Percentiles rank a stretch among this genome's conserved stretches.
Evolutionary conservation across 1,284 basidiomycete genomes (phyloP).

Genomic region (Cystobasidiaceae sp.): DNA sequence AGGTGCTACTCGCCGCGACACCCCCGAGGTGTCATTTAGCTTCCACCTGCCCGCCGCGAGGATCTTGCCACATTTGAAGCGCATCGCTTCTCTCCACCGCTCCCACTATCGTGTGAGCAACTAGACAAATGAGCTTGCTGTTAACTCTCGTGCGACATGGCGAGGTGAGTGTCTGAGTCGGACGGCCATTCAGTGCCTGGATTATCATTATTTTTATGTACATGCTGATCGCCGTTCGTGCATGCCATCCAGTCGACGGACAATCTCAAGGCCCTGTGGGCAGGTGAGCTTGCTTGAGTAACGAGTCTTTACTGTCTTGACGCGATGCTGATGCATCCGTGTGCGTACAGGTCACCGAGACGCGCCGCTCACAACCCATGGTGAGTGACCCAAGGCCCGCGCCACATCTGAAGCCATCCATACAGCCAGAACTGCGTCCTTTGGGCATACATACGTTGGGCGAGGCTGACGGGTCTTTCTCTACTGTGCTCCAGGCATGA

Average conservation of each 20-base stretch:
- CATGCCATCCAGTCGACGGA: slow-evolving; percentile 26
- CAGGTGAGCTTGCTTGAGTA: background rate
- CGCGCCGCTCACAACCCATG: slow-evolving; percentile 26
- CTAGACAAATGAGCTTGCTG: slow-evolving; percentile 2
- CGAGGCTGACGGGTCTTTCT: no score
- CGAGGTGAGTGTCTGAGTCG: slow-evolving; percentile 9
- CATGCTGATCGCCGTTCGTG: background rate
- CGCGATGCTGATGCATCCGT: background rate
- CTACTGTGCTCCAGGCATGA: slow-evolving; percentile 18
- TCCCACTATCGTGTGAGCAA: background rate
- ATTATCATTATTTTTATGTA: background rate
- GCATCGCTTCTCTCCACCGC: no score
- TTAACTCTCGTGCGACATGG: slow-evolving; percentile 30
- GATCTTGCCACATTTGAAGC: no score
- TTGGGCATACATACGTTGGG: background rate
- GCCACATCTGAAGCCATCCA: background rate
- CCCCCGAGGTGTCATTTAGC: no score
- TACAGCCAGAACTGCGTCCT: background rate
- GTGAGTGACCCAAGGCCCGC: background rate
- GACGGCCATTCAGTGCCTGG: background rate
- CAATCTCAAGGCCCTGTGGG: slow-evolving; percentile 30
- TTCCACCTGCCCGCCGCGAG: no score
- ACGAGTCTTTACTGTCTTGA: background rate
- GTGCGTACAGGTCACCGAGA: slow-evolving; percentile 24
- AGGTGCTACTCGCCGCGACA: no score